Evolutionary conservation across 345 rosid species (phyloP).

Genomic region (Hibiscus tridactylites): DNA sequence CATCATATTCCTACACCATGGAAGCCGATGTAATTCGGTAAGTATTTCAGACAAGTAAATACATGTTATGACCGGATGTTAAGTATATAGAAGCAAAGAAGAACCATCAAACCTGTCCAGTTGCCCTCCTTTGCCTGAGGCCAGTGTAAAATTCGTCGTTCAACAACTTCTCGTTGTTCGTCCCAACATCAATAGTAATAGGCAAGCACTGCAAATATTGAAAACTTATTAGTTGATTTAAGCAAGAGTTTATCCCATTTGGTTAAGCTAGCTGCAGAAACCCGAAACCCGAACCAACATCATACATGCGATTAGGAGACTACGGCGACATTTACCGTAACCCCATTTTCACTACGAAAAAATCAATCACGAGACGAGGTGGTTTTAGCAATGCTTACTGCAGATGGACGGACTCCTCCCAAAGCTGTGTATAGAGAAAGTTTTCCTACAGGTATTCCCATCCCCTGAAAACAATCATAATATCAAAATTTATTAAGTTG

Average conservation of each 20-base stretch:
- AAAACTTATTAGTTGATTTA: not conserved
- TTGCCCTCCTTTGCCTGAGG: constrained; percentile 70
- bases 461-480: constrained; percentile 44
- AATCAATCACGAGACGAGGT: not conserved
- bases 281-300: not conserved
- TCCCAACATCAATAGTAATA: constrained; percentile 81
- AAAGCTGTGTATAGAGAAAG: constrained; percentile 81
- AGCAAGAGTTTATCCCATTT: not conserved
- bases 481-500: not conserved
- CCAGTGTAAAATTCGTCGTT: constrained; percentile 85
- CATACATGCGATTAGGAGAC: not conserved
- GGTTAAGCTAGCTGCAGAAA: not conserved
- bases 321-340: not conserved
- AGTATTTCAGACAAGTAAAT: constrained; percentile 8
- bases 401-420: constrained; percentile 88
- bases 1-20: constrained; percentile 64
- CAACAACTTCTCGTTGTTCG: constrained; percentile 68
- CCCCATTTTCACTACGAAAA: not conserved
- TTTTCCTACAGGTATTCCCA: constrained; percentile 95
- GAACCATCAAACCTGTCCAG: constrained; percentile 49
- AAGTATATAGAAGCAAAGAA: constrained; percentile 7
- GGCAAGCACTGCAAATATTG: constrained; percentile 61
- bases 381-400: constrained; percentile 37
- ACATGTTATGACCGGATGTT: not conserved
- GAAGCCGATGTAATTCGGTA: constrained; percentile 7